Base-by-base conservation (phyloP, 139 green algal species). In the Tetraselmis chui region DNA sequence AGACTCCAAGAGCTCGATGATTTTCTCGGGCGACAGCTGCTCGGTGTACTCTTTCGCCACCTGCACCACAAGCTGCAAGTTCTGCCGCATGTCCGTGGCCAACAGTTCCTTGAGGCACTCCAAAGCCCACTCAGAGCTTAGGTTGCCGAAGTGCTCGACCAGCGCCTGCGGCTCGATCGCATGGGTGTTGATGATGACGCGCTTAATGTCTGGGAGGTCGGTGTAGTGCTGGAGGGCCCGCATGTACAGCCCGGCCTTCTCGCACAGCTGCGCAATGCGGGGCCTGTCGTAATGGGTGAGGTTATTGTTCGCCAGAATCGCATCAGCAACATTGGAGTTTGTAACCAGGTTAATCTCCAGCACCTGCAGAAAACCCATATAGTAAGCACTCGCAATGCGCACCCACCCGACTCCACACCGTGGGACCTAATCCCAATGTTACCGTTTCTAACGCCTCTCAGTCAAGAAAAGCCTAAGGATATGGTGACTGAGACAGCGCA, bases 281-380 rank as follows among this genome's bases (percentile, higher is more conserved):
- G 97, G 97, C 1, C 93, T 89, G 89, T 99, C 97, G 84, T 99
- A 99, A 90, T 99, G 95, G 2, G 92, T 97, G 31, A 99, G 92
- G 80, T 92, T 96, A 81, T 92, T 92, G 82, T 96, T 97, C 59
- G 91, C 95, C 80, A 99, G 85, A 86, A 99, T 99, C 1, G 97
- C 97, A 83, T 99, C 97, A 2, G 96, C 97, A 0, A 99, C 94
- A 85, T 97, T 94, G 30, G 97, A 96, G 87, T 98, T 98, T 82
- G 97, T 98, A 78, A 99, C 88, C 80, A 99, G 87, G 92, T 99
- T 99, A 90, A 99, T 98, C 89, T 99, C 97, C 83, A 99, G 89
- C 86, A 99, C 91, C 89, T 94, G 94, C 82, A 84, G n/a, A n/a
- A n/a, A n/a, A n/a, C n/a, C n/a, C n/a, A n/a, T n/a, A n/a, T n/a